Conservation (phyloP, 2,329 filamentous ascomycete genomes). For the Diaporthe sp. region DNA sequence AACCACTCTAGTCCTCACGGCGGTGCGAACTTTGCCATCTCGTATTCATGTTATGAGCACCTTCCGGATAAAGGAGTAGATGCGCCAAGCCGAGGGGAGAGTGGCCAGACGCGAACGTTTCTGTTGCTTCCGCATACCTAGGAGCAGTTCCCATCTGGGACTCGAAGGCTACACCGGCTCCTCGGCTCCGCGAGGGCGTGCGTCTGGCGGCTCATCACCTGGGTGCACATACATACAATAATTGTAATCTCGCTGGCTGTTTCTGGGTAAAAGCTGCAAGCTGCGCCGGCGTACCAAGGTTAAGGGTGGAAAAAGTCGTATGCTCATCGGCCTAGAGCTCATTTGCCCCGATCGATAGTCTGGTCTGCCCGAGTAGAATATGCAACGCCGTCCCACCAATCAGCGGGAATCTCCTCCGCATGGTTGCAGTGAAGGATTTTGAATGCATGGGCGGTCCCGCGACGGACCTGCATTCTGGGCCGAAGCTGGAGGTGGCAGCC, state of each 20-base stretch:
- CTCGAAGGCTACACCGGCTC: not conserved
- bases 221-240: conserved; percentile 4
- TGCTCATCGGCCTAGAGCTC: not conserved
- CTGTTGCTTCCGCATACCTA: conserved; percentile 1
- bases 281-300: not conserved
- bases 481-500: not conserved
- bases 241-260: conserved; percentile 4
- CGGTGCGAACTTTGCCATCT: conserved; percentile 12
- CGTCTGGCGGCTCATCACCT: not conserved
- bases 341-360: conserved; percentile 27
- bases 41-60: conserved; percentile 26
- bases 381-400: conserved; percentile 20
- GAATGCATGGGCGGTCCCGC: conserved; percentile 15
- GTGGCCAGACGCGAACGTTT: conserved; percentile 4
- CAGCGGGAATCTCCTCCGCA: not conserved
- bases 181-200: not conserved
- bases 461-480: conserved; percentile 21
- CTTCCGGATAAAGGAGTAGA: conserved; percentile 27
- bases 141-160: not conserved
- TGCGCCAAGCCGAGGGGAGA: conserved; percentile 22
- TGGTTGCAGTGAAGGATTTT: conserved; percentile 26
- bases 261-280: conserved; percentile 23
- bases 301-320: not conserved
- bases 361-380: not conserved
- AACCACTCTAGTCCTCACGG: not conserved